A percentile compares a stretch with the other conserved stretches of the same genome.
phyloP scores from a whole-genome alignment of 768 basidiomycete genomes.

The Lactarius sp. region DNA sequence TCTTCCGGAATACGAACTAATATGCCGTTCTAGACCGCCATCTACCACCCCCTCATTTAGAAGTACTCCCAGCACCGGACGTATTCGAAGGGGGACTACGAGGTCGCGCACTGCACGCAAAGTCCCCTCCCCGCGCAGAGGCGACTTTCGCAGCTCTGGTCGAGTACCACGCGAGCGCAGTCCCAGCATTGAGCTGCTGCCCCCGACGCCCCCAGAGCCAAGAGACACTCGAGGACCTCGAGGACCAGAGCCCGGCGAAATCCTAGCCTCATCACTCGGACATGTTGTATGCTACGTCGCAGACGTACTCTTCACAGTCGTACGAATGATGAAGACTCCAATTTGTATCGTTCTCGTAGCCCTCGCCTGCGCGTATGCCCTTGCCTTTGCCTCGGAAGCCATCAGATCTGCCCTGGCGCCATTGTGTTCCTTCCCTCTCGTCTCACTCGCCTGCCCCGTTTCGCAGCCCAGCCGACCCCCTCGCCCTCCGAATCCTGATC shows the following conservation, averaged over 20 bases:
- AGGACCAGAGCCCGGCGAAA: neutral
- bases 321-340: constrained; percentile 51
- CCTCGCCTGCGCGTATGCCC: constrained; percentile 45
- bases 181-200: neutral
- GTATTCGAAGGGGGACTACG: constrained; percentile 3
- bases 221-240: no score
- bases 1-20: neutral
- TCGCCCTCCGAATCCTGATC: constrained; percentile 2
- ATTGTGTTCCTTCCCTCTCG: constrained; percentile 55
- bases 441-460: constrained; percentile 44
- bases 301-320: constrained; percentile 44
- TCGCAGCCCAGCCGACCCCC: constrained; percentile 16
- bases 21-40: neutral
- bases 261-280: neutral
- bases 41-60: constrained; percentile 2
- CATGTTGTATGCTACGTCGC: constrained; percentile 35
- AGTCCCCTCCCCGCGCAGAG: neutral
- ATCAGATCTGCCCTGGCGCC: constrained; percentile 50
- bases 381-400: constrained; percentile 38
- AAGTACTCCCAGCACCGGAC: neutral
- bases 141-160: neutral
- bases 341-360: constrained; percentile 50
- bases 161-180: constrained; percentile 7
- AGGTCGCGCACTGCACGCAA: neutral
- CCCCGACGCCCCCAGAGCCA: neutral